phyloP scores from a whole-genome alignment of 768 basidiomycete species.

The Rhizopogon vinicolor region DNA sequence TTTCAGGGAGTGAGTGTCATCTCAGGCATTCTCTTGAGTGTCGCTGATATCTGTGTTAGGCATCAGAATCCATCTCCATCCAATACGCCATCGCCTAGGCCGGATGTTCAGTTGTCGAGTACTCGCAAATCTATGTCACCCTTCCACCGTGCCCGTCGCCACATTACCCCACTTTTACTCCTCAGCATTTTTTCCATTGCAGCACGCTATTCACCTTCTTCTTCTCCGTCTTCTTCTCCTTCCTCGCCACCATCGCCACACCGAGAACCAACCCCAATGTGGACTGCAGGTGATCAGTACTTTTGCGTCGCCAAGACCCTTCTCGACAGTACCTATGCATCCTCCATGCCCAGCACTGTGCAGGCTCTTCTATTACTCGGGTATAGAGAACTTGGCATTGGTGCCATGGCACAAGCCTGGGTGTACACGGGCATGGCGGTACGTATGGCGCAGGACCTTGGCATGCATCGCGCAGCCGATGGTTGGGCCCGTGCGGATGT shows the following conservation, averaged over 20 bases:
- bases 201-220: constrained; percentile 54
- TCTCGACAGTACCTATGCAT: constrained; percentile 62
- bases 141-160: constrained; percentile 37
- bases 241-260: constrained; percentile 24
- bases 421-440: constrained; percentile 83
- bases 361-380: constrained; percentile 79
- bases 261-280: constrained; percentile 60
- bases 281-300: constrained; percentile 75
- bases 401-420: constrained; percentile 88
- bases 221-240: constrained; percentile 24
- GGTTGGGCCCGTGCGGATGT: constrained; percentile 63
- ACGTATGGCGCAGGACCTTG: constrained; percentile 89
- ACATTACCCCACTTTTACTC: constrained; percentile 61
- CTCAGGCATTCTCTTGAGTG: background rate
- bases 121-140: constrained; percentile 25
- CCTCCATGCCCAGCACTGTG: constrained; percentile 68
- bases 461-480: constrained; percentile 78
- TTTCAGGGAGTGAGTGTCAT: constrained; percentile 36
- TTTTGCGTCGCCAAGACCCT: constrained; percentile 62
- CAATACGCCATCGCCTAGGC: constrained; percentile 28
- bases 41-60: constrained; percentile 10
- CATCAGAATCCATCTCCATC: constrained; percentile 17
- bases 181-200: constrained; percentile 84
- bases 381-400: constrained; percentile 84
- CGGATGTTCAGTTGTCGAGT: constrained; percentile 12